phyloP scores from a whole-genome alignment of 2,329 filamentous ascomycete species.

The Apiospora rasikravindrae region DNA sequence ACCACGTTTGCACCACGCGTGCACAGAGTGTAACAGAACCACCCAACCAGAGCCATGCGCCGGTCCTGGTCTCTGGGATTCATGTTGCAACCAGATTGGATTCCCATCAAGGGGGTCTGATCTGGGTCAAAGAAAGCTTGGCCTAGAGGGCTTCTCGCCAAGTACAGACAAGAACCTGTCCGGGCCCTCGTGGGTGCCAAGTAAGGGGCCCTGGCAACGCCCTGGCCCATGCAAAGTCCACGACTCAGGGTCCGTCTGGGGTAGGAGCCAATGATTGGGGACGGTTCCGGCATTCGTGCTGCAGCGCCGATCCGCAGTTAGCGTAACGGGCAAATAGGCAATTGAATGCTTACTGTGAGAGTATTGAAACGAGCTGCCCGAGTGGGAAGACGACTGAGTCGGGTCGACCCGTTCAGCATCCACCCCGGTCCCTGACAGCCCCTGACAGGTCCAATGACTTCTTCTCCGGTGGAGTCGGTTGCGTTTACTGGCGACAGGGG shows the following conservation, averaged over 20 bases:
- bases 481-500: neutral
- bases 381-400: neutral
- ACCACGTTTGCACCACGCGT: neutral
- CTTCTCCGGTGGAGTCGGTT: neutral
- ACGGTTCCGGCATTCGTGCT: neutral
- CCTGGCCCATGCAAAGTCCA: neutral
- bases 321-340: neutral
- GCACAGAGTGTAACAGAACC: neutral
- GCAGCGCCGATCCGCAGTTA: neutral
- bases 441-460: neutral
- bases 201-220: neutral
- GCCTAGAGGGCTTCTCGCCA: too few relatives aligned
- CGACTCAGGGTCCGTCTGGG: neutral
- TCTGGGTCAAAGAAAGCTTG: neutral
- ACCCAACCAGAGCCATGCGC: neutral
- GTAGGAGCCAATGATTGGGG: neutral
- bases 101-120: neutral
- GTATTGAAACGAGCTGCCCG: neutral
- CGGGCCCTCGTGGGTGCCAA: too few relatives aligned
- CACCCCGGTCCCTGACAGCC: neutral
- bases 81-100: neutral
- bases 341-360: slow-evolving; percentile 1
- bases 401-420: neutral
- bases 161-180: neutral
- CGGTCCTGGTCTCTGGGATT: neutral